Evolutionary conservation across 1,284 basidiomycete species (phyloP).

Genomic region (Hypsizygus ulmarius): DNA sequence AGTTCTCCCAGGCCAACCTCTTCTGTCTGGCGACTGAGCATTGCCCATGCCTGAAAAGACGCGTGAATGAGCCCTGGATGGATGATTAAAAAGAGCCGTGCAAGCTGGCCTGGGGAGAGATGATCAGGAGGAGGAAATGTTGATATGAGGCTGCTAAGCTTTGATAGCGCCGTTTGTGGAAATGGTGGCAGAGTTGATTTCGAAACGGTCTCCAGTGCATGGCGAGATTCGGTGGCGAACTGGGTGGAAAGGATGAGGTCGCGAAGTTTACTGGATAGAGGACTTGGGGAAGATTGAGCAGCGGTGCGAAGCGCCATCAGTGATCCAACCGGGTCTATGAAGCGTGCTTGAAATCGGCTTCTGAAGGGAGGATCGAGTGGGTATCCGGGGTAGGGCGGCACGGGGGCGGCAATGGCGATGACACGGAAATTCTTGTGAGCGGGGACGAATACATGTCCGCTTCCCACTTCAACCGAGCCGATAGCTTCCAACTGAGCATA

Average conservation of each 20-base stretch:
- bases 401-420: conserved; percentile 63
- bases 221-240: conserved; percentile 54
- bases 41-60: conserved; percentile 58
- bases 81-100: conserved; percentile 50
- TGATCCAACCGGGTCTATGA: conserved; percentile 58
- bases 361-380: conserved; percentile 68
- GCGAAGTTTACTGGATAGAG: conserved; percentile 42
- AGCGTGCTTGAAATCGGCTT: conserved; percentile 66
- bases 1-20: conserved; percentile 53
- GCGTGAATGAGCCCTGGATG: conserved; percentile 55
- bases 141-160: conserved; percentile 43
- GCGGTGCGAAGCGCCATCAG: conserved; percentile 42
- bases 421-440: conserved; percentile 64
- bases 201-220: conserved; percentile 49
- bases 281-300: conserved; percentile 10
- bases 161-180: conserved; percentile 58
- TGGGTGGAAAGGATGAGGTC: conserved; percentile 60
- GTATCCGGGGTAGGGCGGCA: conserved; percentile 64
- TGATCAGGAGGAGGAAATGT: conserved; percentile 46
- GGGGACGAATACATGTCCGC: conserved; percentile 48
- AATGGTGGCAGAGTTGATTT: conserved; percentile 55
- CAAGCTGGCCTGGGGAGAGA: conserved; percentile 46
- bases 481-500: conserved; percentile 46
- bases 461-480: conserved; percentile 24
- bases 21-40: conserved; percentile 52